Conservation (phyloP, 2,329 filamentous ascomycete genomes). For the Penicillium crustosum region DNA sequence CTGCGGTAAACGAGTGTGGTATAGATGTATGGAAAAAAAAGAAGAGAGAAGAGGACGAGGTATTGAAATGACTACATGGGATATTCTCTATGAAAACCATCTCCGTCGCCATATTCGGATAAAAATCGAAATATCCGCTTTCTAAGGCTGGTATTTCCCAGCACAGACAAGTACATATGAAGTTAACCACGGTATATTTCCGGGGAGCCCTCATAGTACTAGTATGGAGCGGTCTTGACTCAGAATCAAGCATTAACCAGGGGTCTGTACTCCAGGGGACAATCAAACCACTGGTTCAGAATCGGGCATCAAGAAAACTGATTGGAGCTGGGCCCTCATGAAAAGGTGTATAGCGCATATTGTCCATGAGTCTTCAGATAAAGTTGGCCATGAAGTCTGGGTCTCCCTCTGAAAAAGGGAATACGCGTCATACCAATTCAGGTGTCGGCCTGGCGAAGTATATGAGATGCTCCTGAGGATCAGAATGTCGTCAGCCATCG, state of each 20-base stretch:
- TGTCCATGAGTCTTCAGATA: not conserved
- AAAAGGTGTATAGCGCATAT: not conserved
- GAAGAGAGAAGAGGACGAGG: not conserved
- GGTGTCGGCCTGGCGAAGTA: not conserved
- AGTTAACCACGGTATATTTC: not conserved
- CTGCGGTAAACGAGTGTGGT: not conserved
- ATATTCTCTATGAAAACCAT: not conserved
- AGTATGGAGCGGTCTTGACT: not conserved
- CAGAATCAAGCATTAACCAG: not conserved
- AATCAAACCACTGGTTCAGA: not conserved
- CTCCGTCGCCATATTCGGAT: not conserved
- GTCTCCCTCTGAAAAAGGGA: not conserved
- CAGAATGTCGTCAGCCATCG: constrained; percentile 3
- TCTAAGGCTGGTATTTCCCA: not conserved
- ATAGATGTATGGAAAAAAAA: not conserved
- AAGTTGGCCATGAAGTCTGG: not conserved
- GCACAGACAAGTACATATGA: not conserved
- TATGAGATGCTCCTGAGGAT: not conserved
- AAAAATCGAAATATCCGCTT: not conserved
- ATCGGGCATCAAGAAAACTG: not conserved
- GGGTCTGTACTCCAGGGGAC: not conserved
- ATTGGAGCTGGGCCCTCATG: not conserved
- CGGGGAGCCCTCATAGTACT: not conserved
- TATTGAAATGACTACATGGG: not conserved
- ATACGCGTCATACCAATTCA: not conserved